A percentile compares a stretch with the other conserved stretches of the same genome.
Evolutionary conservation across 73 alveolate species (phyloP).

Genomic region (Tetrahymena elliotti): DNA sequence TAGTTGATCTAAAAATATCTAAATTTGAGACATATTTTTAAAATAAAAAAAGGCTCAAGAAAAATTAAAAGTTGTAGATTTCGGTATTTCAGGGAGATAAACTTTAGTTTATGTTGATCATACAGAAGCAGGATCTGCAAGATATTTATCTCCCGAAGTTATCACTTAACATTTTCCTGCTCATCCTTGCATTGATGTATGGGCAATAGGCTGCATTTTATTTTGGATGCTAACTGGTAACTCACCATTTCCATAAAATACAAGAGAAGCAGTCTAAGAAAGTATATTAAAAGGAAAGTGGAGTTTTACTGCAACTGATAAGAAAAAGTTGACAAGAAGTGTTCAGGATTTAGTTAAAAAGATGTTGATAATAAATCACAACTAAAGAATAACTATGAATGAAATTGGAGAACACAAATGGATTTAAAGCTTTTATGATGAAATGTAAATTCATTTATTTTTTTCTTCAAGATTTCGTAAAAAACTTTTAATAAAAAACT

Average conservation of each 20-base stretch:
- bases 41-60: neutral
- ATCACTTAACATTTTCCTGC: neutral
- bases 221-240: conserved; percentile 3
- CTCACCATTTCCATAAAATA: neutral
- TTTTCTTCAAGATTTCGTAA: neutral
- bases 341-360: neutral
- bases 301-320: neutral
- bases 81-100: neutral
- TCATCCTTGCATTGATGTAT: neutral
- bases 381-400: neutral
- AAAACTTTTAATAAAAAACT: neutral
- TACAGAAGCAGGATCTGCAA: neutral
- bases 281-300: neutral
- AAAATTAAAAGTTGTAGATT: conserved; percentile 21
- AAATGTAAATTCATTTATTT: neutral
- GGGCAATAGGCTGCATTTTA: conserved; percentile 2
- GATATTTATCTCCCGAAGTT: conserved; percentile 1
- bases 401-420: neutral
- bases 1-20: neutral
- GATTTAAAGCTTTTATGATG: neutral
- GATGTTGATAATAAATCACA: neutral
- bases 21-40: neutral
- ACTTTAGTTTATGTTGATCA: neutral
- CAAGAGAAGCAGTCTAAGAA: neutral
- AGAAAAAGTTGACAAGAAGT: neutral